Conservation (phyloP, 306 rosid species). For the Oxytropis ochrocephala region DNA sequence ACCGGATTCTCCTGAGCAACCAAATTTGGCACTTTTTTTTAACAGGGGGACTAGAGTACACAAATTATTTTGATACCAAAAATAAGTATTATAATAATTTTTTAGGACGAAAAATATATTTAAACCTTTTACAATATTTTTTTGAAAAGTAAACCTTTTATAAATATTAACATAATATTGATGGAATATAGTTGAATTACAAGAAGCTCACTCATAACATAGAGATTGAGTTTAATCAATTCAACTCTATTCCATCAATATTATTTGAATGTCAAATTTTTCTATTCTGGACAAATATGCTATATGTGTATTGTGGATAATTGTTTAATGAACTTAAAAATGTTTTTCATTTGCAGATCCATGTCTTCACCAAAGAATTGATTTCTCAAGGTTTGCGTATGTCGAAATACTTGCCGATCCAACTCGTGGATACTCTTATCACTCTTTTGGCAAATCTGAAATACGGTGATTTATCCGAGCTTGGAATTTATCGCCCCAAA, state of each 20-base stretch:
- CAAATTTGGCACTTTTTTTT: too few species aligned
- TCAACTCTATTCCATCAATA: background rate
- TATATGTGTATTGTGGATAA: background rate
- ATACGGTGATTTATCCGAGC: conserved; percentile 34
- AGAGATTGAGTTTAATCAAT: background rate
- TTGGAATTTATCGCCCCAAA: conserved; percentile 31
- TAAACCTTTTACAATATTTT: too few species aligned
- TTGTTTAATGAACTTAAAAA: background rate
- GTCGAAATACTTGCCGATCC: conserved; percentile 5
- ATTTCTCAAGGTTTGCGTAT: conserved; percentile 32
- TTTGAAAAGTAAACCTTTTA: too few species aligned
- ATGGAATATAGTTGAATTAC: background rate
- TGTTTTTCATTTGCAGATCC: conserved; percentile 25
- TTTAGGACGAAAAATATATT: too few species aligned
- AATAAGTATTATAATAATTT: too few species aligned
- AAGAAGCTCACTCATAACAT: background rate
- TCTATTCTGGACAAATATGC: too few species aligned
- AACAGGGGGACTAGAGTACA: too few species aligned
- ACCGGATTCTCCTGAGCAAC: too few species aligned
- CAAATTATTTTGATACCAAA: too few species aligned
- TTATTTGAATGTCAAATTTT: background rate
- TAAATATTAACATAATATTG: too few species aligned
- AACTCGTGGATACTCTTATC: conserved; percentile 22
- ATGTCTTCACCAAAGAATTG: conserved; percentile 36
- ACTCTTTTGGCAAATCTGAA: background rate